Conservation (phyloP, 805 yeast species). For the Vanderwaltozyma yarrowii region DNA sequence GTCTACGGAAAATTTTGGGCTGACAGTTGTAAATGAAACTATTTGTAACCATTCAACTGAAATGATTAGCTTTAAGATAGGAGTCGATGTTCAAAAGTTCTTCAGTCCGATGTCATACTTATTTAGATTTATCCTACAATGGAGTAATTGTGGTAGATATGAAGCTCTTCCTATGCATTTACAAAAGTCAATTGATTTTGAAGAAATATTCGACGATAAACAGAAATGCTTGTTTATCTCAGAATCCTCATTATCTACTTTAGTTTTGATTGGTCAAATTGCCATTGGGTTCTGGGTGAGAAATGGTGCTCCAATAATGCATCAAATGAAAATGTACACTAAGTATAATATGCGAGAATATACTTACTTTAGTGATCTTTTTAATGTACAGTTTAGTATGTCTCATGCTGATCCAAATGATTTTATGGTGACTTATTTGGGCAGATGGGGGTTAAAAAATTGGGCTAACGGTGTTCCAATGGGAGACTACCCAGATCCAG, state of each 20-base stretch:
- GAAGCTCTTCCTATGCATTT: slow-evolving; percentile 12
- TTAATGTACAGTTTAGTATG: slow-evolving; percentile 51
- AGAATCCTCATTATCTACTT: slow-evolving; percentile 68
- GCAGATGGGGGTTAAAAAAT: slow-evolving; percentile 56
- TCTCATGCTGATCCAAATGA: slow-evolving; percentile 47
- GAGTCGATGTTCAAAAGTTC: slow-evolving; percentile 24
- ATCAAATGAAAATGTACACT: slow-evolving; percentile 71
- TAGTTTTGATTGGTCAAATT: slow-evolving; percentile 74
- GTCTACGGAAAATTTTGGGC: neutral
- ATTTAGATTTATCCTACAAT: slow-evolving; percentile 23
- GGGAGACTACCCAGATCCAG: slow-evolving; percentile 35
- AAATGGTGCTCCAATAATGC: slow-evolving; percentile 73
- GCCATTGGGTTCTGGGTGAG: slow-evolving; percentile 91
- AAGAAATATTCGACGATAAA: slow-evolving; percentile 12
- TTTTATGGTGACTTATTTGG: slow-evolving; percentile 46
- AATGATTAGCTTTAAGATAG: slow-evolving; percentile 23
- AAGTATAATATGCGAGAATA: slow-evolving; percentile 66
- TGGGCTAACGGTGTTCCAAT: slow-evolving; percentile 41
- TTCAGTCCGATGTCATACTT: slow-evolving; percentile 27
- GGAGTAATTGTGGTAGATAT: slow-evolving; percentile 28
- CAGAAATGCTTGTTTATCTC: slow-evolving; percentile 15
- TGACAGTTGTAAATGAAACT: slow-evolving; percentile 12
- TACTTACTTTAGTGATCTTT: slow-evolving; percentile 73
- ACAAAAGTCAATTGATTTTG: slow-evolving; percentile 10
- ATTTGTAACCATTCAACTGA: slow-evolving; percentile 17